Conservation (phyloP, 257 asterid genomes). For the Rehmannia glutinosa region DNA sequence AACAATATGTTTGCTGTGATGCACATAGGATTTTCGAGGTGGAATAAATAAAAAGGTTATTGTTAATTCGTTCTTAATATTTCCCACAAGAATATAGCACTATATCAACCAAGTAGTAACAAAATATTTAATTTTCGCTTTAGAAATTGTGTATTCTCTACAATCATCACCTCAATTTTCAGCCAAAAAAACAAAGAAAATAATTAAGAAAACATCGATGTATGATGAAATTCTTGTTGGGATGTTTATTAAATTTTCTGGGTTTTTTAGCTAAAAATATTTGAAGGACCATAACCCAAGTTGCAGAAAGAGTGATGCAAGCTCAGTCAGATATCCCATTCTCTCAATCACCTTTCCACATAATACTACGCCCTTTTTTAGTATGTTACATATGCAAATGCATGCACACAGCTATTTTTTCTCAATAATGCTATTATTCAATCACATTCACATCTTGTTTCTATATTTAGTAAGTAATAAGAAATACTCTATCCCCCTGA, state of each 20-base stretch:
- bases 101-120: no score
- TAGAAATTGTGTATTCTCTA: no score
- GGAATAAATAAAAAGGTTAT: no score
- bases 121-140: no score
- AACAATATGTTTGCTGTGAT: neutral
- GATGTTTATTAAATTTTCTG: neutral
- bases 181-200: neutral
- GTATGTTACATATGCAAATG: no score
- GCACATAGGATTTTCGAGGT: neutral
- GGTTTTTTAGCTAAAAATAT: neutral
- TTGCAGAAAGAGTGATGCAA: neutral
- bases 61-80: no score
- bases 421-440: neutral
- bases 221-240: no score
- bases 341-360: neutral
- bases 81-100: no score
- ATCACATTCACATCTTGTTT: neutral
- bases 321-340: neutral
- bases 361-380: no score
- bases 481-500: no score
- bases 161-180: no score
- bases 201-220: neutral
- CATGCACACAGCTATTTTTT: neutral
- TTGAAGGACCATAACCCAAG: slow-evolving; percentile 5
- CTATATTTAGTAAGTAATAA: neutral